A percentile compares a stretch with the other conserved stretches of the same genome.
phyloP scores from a whole-genome alignment of 2,329 filamentous ascomycete genomes.

The Chlorencoelia australis region DNA sequence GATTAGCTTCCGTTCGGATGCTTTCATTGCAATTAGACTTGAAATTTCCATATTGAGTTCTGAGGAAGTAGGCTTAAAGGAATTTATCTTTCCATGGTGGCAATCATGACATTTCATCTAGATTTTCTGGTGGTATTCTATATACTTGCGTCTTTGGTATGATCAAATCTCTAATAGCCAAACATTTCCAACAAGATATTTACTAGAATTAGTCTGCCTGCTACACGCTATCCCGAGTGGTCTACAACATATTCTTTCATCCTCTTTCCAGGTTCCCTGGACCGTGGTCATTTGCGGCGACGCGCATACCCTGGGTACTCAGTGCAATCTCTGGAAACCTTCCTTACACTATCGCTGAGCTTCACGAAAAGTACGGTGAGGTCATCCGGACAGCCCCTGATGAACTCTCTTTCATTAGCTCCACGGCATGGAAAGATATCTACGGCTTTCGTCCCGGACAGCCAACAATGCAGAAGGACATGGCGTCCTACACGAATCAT shows the following conservation, averaged over 20 bases:
- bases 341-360: conserved; percentile 3
- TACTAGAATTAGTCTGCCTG: background rate
- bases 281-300: conserved; percentile 16
- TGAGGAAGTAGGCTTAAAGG: no score
- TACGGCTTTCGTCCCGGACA: background rate
- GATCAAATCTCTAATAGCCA: no score
- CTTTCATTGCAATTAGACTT: no score
- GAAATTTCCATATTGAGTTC: no score
- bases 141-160: no score
- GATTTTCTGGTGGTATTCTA: no score
- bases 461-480: background rate
- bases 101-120: no score
- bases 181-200: no score
- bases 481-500: background rate
- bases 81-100: no score
- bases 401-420: conserved; percentile 20
- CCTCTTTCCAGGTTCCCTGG: conserved; percentile 26
- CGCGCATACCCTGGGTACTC: conserved; percentile 2
- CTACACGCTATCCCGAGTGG: background rate
- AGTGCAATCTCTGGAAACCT: conserved; percentile 3
- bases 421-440: conserved; percentile 1
- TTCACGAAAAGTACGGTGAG: conserved; percentile 23
- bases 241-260: conserved; percentile 18
- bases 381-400: conserved; percentile 25
- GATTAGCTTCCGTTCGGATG: no score